Evolutionary conservation across 306 rosid species (phyloP).

Genomic region (Cucumis sativus): DNA sequence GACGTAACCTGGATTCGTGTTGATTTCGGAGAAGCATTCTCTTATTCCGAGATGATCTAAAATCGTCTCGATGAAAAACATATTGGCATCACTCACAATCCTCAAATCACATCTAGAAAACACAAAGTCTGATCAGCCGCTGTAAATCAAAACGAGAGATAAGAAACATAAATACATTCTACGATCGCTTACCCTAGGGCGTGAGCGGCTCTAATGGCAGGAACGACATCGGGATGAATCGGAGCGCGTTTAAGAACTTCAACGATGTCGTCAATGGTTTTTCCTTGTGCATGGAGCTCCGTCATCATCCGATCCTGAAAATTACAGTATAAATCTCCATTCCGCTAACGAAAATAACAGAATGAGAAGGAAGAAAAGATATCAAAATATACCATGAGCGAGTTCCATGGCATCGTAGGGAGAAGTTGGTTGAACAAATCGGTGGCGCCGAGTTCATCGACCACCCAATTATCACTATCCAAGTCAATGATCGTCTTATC

Average conservation of each 20-base stretch:
- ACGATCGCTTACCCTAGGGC: conserved; percentile 29
- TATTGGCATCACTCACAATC: conserved; percentile 7
- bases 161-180: not conserved
- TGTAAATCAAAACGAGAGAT: not conserved
- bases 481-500: conserved; percentile 3
- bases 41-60: not conserved
- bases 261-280: conserved; percentile 35
- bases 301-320: conserved; percentile 61
- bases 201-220: conserved; percentile 52
- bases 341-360: not conserved
- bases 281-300: conserved; percentile 49
- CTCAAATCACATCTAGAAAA: conserved; percentile 5
- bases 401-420: conserved; percentile 9
- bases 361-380: not conserved
- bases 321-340: not conserved
- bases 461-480: conserved; percentile 5
- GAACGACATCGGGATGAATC: conserved; percentile 39
- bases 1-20: conserved; percentile 1
- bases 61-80: conserved; percentile 3
- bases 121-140: not conserved
- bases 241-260: conserved; percentile 41
- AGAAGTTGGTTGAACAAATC: conserved; percentile 5
- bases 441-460: conserved; percentile 2
- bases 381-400: not conserved
- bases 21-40: conserved; percentile 2